Conservation (phyloP, 139 green algal species). For the Picochlorum costavermella region DNA sequence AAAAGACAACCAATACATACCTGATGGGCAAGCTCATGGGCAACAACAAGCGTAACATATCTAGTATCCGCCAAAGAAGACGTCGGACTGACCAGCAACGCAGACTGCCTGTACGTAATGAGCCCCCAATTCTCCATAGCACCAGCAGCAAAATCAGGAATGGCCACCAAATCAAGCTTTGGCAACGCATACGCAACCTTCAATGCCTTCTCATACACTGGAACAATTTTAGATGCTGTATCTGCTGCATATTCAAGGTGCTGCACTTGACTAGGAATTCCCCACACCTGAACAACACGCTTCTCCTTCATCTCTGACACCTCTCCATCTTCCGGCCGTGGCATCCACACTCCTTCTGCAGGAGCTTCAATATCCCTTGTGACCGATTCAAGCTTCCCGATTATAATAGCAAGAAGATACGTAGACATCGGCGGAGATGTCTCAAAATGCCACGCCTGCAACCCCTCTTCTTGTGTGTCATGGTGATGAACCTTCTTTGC, state of each 20-base stretch:
- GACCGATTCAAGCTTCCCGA: neutral
- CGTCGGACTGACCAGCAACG: constrained; percentile 51
- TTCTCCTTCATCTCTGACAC: neutral
- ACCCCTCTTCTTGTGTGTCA: neutral
- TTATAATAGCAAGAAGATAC: constrained; percentile 59
- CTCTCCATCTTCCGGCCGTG: neutral
- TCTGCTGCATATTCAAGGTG: constrained; percentile 27
- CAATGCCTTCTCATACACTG: constrained; percentile 35
- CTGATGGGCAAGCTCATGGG: constrained; percentile 76
- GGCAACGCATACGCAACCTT: constrained; percentile 56
- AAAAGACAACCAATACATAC: constrained; percentile 19
- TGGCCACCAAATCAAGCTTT: constrained; percentile 84
- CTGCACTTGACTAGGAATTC: constrained; percentile 39
- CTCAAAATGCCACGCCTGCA: constrained; percentile 31
- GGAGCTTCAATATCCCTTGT: neutral
- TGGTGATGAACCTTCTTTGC: constrained; percentile 9
- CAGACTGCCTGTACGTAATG: constrained; percentile 64
- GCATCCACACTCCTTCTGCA: neutral
- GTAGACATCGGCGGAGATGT: constrained; percentile 67
- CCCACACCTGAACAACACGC: constrained; percentile 46
- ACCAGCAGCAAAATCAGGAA: constrained; percentile 82
- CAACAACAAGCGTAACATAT: constrained; percentile 54
- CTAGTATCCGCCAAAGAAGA: constrained; percentile 17
- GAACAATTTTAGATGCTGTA: constrained; percentile 27
- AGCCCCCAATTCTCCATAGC: constrained; percentile 97